Base-by-base conservation (phyloP, 495 filamentous ascomycete species). In the Immersiella caudata region DNA sequence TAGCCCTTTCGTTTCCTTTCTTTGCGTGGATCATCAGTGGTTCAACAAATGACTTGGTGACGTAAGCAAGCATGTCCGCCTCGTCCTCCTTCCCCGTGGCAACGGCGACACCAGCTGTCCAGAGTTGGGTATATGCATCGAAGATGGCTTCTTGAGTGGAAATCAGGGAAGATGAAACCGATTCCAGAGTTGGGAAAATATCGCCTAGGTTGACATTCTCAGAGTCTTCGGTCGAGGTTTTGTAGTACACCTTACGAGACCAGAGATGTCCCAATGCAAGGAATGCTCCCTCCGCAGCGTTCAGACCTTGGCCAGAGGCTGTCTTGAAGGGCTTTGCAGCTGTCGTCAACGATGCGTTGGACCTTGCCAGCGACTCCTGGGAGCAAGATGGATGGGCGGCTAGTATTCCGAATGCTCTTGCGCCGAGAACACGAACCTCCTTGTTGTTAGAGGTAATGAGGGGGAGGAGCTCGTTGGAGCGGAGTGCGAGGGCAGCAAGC, bases 1-100 rank as follows among this genome's bases (percentile, higher is more conserved):
- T 93, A 1, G 94, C 89, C 61, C 85, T 89, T 62, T 96, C 93
- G 68, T 92, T 90, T 51, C 93, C 92, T 59, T 88, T 84, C 73
- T 90, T 91, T n/a, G 93, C 90, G 52, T 88, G 84, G 21, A 80
- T 80, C 11, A 81, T 77, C 1, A 97, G 77, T 36, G 87, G 83
- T 12, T 88, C 84, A 52, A 89, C 77, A 22, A 91, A 72, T 56
- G 67, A 59, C 64, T 72, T 62, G 18, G 49, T 46, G 14, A 74
- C 62, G 9, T 21, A 25, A 5, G 12, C 51, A 1, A 16, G 9
- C 9, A 33, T n/a, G 7, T 66, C 56, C 1, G 50, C 16, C 5
- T 36, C 29, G 2, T 67, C 60, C 9, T 59, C 14, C 0, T 21
- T 26, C 0, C 26, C 62, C 0, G 69, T 26, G 1, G 67, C 12